Evolutionary conservation across 306 rosid species (phyloP).

Genomic region (Prunus mira): DNA sequence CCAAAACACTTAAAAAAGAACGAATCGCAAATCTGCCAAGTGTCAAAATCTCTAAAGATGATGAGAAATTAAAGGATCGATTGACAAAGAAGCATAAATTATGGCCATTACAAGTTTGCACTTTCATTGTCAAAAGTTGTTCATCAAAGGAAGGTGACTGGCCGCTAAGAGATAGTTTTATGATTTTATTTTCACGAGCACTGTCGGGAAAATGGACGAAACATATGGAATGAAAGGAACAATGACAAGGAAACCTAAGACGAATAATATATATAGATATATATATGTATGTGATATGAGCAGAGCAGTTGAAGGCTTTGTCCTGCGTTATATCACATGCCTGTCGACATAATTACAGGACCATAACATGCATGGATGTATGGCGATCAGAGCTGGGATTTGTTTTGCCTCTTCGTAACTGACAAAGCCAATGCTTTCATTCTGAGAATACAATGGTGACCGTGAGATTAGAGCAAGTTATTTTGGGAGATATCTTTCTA

Average conservation of each 20-base stretch:
- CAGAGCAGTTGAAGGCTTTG: not conserved
- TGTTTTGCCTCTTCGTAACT: not conserved
- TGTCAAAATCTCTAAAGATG: not conserved
- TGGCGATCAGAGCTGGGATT: not conserved
- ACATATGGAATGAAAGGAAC: slow-evolving; percentile 15
- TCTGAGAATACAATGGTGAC: not conserved
- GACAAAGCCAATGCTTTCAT: not conserved
- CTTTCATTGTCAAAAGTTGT: not conserved
- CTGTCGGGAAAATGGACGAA: slow-evolving; percentile 6
- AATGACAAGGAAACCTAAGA: slow-evolving; percentile 23
- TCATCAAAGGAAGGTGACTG: not conserved
- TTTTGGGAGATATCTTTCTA: not conserved
- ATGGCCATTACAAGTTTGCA: not conserved
- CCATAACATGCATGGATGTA: not conserved
- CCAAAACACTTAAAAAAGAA: not conserved
- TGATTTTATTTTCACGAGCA: not conserved
- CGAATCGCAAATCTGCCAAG: not conserved
- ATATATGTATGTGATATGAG: not conserved
- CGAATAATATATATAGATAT: not conserved
- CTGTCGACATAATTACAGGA: not conserved
- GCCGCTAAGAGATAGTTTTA: not conserved
- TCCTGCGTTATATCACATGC: not conserved
- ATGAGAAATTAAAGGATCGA: not conserved
- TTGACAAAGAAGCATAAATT: not conserved
- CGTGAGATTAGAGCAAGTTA: not conserved